Base-by-base conservation (phyloP, 306 rosid genomes). In the Castanospermum australe region DNA sequence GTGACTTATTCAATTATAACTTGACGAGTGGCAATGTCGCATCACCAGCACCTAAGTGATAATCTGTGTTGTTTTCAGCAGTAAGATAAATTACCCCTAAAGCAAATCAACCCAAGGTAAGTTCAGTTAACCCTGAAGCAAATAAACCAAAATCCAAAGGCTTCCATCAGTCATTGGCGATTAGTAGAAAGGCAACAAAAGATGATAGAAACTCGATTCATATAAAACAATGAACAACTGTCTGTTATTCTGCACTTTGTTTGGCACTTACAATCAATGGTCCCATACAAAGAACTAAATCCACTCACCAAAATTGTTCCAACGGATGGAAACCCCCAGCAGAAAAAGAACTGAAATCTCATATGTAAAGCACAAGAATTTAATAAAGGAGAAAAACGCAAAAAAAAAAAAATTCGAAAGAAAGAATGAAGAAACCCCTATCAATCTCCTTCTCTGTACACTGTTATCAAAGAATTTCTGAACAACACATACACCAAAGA, bases 381-480 rank as follows among this genome's bases (percentile, higher is more conserved):
- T n/a, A n/a, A n/a, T n/a, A n/a, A n/a, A n/a, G n/a, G n/a, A n/a
- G n/a, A n/a, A 15, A 54, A 10, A 1, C 30, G 18, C 5, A 21
- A 2, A 33, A 1, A 1, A 15, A 1, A 10, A 66, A 66, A n/a
- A 66, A 66, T 21, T n/a, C 10, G 6, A 21, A 10, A 50, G 32
- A 41, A 21, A 67, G 14, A 42, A 67, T 42, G 22, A 41, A 22
- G 4, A 24, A 15, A 21, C 0, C 38, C 61, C 22, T 54, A 64
- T 57, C 59, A n/a, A 64, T 51, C 42, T 18, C 62, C 55, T 18
- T 62, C 55, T 73, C 87, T 86, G 87, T 89, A 84, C 89, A 84
- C 60, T 25, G 25, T 67, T 71, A 67, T 63, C 80, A 86, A 89
- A 80, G 81, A 81, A 80, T 83, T 4, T 41, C 78, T 72, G 45